These are phyloP conservation scores for Cenchrus fungigraminus DNA, from an alignment of 176 grass and related monocot species.

Conservation along the genomic window DNA sequence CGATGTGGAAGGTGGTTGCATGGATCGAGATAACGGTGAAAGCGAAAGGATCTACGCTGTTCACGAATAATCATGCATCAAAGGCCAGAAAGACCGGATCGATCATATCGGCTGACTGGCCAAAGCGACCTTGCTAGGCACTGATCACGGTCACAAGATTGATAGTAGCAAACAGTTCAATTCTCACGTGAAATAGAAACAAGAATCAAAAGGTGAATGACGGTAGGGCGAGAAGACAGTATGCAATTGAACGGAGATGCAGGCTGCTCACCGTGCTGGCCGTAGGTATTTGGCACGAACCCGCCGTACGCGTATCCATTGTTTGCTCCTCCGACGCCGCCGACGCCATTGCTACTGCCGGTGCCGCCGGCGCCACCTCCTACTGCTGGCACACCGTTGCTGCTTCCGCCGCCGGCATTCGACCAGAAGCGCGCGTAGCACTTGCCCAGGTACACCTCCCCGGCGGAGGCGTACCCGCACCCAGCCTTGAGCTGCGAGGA, in stretches of 20 bases:
- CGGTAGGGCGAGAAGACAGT: no score
- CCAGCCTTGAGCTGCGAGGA: slow-evolving; percentile 63
- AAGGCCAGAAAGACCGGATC: not conserved
- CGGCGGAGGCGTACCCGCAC: slow-evolving; percentile 58
- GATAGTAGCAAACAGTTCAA: not conserved
- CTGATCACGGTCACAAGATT: not conserved
- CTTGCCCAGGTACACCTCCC: slow-evolving; percentile 93
- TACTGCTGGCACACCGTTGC: not conserved
- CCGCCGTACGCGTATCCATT: slow-evolving; percentile 55
- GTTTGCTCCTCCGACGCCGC: not conserved
- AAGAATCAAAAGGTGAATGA: not conserved
- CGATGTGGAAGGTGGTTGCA: not conserved
- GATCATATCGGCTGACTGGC: not conserved
- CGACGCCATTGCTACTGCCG: not conserved
- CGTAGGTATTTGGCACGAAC: slow-evolving; percentile 46
- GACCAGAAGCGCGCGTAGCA: slow-evolving; percentile 92
- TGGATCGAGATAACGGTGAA: slow-evolving; percentile 36
- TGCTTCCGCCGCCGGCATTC: slow-evolving; percentile 31
- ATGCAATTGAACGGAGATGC: not conserved
- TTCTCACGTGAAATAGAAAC: not conserved
- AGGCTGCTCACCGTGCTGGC: slow-evolving; percentile 53
- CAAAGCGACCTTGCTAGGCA: not conserved
- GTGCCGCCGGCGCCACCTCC: not conserved
- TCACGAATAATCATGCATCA: slow-evolving; percentile 1
- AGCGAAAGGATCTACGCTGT: slow-evolving; percentile 19